Conservation (phyloP, 2,329 filamentous ascomycete species). For the Alternaria ventricosa region DNA sequence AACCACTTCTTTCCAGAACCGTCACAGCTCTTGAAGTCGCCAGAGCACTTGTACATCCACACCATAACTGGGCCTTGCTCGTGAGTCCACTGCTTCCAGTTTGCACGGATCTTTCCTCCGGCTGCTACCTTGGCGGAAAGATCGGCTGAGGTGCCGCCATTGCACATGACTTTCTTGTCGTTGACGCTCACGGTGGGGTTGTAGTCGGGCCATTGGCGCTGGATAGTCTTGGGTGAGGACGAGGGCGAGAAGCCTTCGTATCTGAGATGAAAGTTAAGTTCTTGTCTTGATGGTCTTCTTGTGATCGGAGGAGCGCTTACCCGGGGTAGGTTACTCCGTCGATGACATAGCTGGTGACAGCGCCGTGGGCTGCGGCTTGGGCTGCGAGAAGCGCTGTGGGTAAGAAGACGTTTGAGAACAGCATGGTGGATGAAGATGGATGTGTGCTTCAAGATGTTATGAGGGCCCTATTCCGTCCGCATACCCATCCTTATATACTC, state of each 20-base stretch:
- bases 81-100: conserved; percentile 66
- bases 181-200: conserved; percentile 60
- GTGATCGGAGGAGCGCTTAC: conserved; percentile 9
- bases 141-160: conserved; percentile 53
- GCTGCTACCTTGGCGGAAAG: conserved; percentile 57
- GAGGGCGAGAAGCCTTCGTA: conserved; percentile 61
- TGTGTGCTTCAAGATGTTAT: neutral
- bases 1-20: conserved; percentile 64
- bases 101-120: conserved; percentile 59
- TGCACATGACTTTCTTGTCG: conserved; percentile 62
- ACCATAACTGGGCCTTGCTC: conserved; percentile 66
- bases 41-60: conserved; percentile 59
- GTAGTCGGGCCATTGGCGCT: conserved; percentile 65
- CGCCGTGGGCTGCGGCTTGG: conserved; percentile 44
- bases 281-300: conserved; percentile 18
- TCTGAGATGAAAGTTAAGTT: conserved; percentile 49
- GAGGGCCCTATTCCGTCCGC: neutral
- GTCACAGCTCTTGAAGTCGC: conserved; percentile 57
- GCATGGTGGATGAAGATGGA: conserved; percentile 38
- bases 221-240: conserved; percentile 59
- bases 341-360: conserved; percentile 46
- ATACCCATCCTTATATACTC: conserved; percentile 25
- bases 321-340: conserved; percentile 43
- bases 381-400: conserved; percentile 39
- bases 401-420: conserved; percentile 46